Evolutionary conservation across 1,284 basidiomycete species (phyloP).

Genomic region (Ganoderma multipileum): DNA sequence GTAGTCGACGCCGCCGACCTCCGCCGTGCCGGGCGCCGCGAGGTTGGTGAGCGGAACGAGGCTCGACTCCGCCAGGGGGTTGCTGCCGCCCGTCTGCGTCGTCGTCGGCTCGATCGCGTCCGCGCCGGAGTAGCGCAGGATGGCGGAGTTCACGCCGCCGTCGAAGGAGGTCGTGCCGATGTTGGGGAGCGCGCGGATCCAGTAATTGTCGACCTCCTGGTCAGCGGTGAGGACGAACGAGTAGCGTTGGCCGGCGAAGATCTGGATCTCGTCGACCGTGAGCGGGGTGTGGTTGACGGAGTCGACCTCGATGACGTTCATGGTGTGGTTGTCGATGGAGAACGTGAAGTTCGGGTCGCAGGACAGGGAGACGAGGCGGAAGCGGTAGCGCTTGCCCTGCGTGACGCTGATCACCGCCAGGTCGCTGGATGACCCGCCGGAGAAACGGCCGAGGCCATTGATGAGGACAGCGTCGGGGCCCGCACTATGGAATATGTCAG

Average conservation of each 20-base stretch:
- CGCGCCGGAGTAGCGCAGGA: conserved; percentile 45
- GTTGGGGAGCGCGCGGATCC: conserved; percentile 38
- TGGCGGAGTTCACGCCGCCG: conserved; percentile 46
- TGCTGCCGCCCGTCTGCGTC: conserved; percentile 29
- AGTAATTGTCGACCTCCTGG: conserved; percentile 28
- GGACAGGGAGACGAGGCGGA: conserved; percentile 59
- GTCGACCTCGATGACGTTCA: conserved; percentile 47
- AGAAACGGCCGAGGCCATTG: conserved; percentile 52
- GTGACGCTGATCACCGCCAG: conserved; percentile 42
- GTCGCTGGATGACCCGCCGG: conserved; percentile 27
- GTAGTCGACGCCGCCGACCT: conserved; percentile 38
- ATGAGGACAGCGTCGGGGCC: conserved; percentile 49
- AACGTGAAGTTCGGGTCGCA: conserved; percentile 44
- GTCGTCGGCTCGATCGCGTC: conserved; percentile 49
- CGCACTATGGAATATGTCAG: neutral
- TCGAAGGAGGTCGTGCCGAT: conserved; percentile 38
- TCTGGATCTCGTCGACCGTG: conserved; percentile 40
- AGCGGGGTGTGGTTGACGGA: conserved; percentile 41
- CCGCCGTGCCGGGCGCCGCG: conserved; percentile 34
- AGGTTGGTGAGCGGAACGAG: conserved; percentile 31
- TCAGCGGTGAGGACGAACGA: conserved; percentile 40
- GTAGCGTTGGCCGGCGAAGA: conserved; percentile 47
- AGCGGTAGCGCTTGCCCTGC: conserved; percentile 46
- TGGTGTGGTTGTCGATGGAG: conserved; percentile 45
- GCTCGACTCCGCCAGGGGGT: conserved; percentile 38